Conservation (phyloP, 106 monocot genomes). For the Dendrobium officinale region DNA sequence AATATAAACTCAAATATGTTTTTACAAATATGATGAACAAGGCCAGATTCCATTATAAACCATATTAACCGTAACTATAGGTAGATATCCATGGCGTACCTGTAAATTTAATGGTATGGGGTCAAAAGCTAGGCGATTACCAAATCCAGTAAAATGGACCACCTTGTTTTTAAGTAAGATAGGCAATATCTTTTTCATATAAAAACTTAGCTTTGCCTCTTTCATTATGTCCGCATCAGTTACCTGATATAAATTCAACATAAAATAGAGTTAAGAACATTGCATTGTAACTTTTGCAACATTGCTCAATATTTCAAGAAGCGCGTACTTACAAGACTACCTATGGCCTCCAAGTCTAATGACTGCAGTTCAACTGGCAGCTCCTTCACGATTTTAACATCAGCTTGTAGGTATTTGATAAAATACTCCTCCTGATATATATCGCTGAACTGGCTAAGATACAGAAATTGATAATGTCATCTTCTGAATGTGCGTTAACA, state of each 20-base stretch:
- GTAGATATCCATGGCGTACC: conserved; percentile 27
- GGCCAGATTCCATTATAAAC: background rate
- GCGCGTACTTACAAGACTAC: conserved; percentile 75
- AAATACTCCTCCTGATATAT: conserved; percentile 98
- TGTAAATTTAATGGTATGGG: conserved; percentile 85
- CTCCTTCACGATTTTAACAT: conserved; percentile 81
- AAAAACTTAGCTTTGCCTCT: conserved; percentile 92
- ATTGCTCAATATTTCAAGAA: background rate
- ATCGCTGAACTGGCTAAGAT: conserved; percentile 90
- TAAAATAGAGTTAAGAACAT: background rate
- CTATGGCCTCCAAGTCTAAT: conserved; percentile 83
- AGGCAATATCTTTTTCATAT: conserved; percentile 78
- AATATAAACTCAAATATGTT: background rate
- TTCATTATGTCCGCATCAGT: conserved; percentile 79
- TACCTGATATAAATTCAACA: conserved; percentile 29
- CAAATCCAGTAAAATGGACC: conserved; percentile 92
- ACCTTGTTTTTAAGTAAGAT: conserved; percentile 70
- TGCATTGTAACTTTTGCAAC: background rate
- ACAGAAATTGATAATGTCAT: conserved; percentile 20
- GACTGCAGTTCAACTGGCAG: conserved; percentile 78
- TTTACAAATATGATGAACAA: background rate
- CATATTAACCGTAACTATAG: background rate
- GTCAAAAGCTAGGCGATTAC: conserved; percentile 93
- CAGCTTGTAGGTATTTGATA: conserved; percentile 63
- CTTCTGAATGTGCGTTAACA: background rate